A percentile compares a stretch with the other conserved stretches of the same genome.
These are phyloP conservation scores for Mycena venus DNA, from an alignment of 768 basidiomycete genomes.

Conservation along the genomic window DNA sequence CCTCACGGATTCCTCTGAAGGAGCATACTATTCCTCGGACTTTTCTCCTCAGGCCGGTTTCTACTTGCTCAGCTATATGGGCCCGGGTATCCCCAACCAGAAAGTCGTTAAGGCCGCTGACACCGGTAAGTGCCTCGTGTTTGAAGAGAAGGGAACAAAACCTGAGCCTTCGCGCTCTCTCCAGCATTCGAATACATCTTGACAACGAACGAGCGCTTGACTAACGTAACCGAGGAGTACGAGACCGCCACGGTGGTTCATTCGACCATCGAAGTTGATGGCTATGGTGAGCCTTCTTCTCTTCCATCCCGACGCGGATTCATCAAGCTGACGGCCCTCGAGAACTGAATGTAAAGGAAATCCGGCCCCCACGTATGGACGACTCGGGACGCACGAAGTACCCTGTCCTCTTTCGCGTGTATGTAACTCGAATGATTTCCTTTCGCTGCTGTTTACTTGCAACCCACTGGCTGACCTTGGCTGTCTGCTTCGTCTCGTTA, in stretches of 20 bases:
- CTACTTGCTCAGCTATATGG: slow-evolving; percentile 84
- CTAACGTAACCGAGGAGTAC: slow-evolving; percentile 74
- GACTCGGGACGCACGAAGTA: slow-evolving; percentile 96
- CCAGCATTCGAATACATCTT: slow-evolving; percentile 76
- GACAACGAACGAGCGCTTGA: slow-evolving; percentile 77
- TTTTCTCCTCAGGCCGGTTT: slow-evolving; percentile 92
- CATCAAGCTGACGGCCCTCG: slow-evolving; percentile 36
- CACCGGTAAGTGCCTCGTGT: slow-evolving; percentile 46
- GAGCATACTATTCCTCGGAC: slow-evolving; percentile 71
- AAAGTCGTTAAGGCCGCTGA: slow-evolving; percentile 72
- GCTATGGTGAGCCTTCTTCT: slow-evolving; percentile 71
- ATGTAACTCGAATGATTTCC: slow-evolving; percentile 38
- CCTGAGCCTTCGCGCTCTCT: neutral
- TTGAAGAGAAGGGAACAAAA: neutral
- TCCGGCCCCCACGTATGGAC: slow-evolving; percentile 94
- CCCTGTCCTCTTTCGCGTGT: slow-evolving; percentile 93
- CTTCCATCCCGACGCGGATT: slow-evolving; percentile 8
- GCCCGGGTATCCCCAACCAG: slow-evolving; percentile 91
- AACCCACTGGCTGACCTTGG: slow-evolving; percentile 8
- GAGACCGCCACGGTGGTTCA: slow-evolving; percentile 78
- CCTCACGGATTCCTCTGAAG: slow-evolving; percentile 46
- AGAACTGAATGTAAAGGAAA: slow-evolving; percentile 93
- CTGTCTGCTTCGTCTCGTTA: slow-evolving; percentile 43
- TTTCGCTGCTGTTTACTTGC: slow-evolving; percentile 4
- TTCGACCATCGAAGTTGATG: slow-evolving; percentile 84